phyloP scores from a whole-genome alignment of 352 stramenopile species.

The Phytophthora pini region DNA sequence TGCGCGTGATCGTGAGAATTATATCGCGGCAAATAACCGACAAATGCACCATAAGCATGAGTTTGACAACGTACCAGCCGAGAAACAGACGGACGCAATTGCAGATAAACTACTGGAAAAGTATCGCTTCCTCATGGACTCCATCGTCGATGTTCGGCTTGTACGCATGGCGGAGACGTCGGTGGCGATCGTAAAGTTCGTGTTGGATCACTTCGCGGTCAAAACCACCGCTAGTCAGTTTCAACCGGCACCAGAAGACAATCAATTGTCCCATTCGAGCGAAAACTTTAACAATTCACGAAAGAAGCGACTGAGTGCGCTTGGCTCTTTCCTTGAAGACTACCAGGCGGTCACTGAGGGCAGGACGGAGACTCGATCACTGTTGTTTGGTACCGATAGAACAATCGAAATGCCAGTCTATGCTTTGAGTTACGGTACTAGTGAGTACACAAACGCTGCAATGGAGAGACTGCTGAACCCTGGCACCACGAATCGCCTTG shows the following conservation, averaged over 20 bases:
- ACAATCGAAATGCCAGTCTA: constrained; percentile 38
- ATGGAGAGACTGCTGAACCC: constrained; percentile 38
- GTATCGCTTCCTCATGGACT: constrained; percentile 74
- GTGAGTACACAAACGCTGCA: constrained; percentile 28
- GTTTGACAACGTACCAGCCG: constrained; percentile 33
- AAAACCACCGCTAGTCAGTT: constrained; percentile 16
- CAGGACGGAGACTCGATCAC: constrained; percentile 28
- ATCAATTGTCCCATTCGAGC: constrained; percentile 25
- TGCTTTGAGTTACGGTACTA: constrained; percentile 26
- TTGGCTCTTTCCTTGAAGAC: constrained; percentile 39
- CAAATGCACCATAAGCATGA: constrained; percentile 15
- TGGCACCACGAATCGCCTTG: constrained; percentile 28
- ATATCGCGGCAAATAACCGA: constrained; percentile 31
- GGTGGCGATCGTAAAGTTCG: constrained; percentile 66
- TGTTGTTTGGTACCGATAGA: constrained; percentile 33
- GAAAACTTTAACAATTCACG: constrained; percentile 22
- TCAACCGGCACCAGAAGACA: constrained; percentile 18
- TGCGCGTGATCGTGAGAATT: constrained; percentile 28
- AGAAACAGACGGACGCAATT: constrained; percentile 42
- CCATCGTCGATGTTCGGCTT: constrained; percentile 67
- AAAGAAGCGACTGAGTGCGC: constrained; percentile 20
- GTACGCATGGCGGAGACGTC: constrained; percentile 62
- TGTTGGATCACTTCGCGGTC: constrained; percentile 49
- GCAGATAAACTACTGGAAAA: constrained; percentile 64
- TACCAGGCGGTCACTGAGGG: constrained; percentile 26